phyloP scores from a whole-genome alignment of 371 early-diverging fungal species.

The Mortierella sp. region DNA sequence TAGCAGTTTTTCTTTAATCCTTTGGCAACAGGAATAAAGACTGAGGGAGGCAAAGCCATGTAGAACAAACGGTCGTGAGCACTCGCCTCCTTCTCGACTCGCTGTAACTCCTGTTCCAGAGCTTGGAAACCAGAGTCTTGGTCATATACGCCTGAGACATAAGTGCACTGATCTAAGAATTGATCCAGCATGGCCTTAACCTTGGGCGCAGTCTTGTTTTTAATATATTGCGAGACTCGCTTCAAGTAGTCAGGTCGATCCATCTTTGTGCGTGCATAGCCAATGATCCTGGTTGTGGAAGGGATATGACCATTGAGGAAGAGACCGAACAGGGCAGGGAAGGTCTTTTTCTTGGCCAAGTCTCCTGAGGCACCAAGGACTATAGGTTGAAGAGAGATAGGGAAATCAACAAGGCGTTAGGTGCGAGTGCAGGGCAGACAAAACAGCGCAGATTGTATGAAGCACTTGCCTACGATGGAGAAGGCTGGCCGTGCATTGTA shows the following conservation, averaged over 20 bases:
- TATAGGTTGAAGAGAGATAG: conserved; percentile 16
- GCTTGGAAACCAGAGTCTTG: conserved; percentile 74
- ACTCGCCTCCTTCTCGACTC: conserved; percentile 65
- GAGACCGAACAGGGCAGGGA: conserved; percentile 94
- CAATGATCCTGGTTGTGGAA: conserved; percentile 84
- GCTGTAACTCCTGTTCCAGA: conserved; percentile 68
- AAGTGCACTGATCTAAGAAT: conserved; percentile 83
- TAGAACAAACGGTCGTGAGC: conserved; percentile 85
- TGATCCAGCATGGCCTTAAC: conserved; percentile 60
- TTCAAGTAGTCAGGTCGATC: conserved; percentile 83
- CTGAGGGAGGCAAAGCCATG: conserved; percentile 97
- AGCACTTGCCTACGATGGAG: conserved; percentile 65
- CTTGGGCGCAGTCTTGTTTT: conserved; percentile 56
- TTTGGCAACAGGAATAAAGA: conserved; percentile 88
- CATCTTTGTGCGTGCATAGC: conserved; percentile 95
- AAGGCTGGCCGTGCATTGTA: conserved; percentile 59
- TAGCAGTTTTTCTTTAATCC: conserved; percentile 82
- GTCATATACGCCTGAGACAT: conserved; percentile 92
- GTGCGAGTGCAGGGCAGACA: neutral
- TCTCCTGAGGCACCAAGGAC: conserved; percentile 94
- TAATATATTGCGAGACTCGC: conserved; percentile 85
- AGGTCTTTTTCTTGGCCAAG: conserved; percentile 97
- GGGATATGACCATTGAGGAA: conserved; percentile 85
- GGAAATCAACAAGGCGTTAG: neutral
- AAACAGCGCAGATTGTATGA: neutral